A percentile compares a stretch with the other conserved stretches of the same genome.
Evolutionary conservation across 495 filamentous ascomycete species (phyloP).

Genomic region (Cenococcum geophilum): DNA sequence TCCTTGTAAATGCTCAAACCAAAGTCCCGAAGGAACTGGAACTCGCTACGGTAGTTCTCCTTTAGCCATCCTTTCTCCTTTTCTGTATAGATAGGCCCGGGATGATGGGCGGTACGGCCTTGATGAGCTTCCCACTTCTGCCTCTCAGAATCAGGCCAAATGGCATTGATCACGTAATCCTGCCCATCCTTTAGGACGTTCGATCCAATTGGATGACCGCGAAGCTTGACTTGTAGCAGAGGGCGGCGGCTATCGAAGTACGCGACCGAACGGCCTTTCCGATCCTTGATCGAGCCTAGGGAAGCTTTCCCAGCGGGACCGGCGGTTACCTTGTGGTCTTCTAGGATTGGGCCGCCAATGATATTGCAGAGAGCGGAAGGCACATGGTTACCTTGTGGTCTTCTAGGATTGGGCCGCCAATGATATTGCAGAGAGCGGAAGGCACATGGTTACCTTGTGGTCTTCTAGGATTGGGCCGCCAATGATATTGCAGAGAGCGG

Average conservation of each 20-base stretch:
- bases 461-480: no score
- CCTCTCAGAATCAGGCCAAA: not conserved
- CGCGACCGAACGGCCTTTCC: not conserved
- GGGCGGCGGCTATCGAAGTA: not conserved
- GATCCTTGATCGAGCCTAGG: no score
- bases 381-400: no score
- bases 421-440: no score
- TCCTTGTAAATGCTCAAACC: conserved; percentile 34
- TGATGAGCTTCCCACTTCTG: not conserved
- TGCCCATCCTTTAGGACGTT: not conserved
- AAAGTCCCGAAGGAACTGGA: not conserved
- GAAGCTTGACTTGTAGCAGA: not conserved
- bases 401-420: no score
- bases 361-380: no score
- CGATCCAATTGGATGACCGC: not conserved
- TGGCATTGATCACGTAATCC: not conserved
- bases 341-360: no score
- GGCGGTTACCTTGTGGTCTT: no score
- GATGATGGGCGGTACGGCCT: not conserved
- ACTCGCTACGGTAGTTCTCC: not conserved
- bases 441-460: no score
- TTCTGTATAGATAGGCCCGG: not conserved
- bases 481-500: not conserved
- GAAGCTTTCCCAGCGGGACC: no score
- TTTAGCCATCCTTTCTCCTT: conserved; percentile 1